A percentile compares a stretch with the other conserved stretches of the same genome.
Evolutionary conservation across 805 yeast genomes (phyloP).

Genomic region (Saturnispora serradocipensis): DNA sequence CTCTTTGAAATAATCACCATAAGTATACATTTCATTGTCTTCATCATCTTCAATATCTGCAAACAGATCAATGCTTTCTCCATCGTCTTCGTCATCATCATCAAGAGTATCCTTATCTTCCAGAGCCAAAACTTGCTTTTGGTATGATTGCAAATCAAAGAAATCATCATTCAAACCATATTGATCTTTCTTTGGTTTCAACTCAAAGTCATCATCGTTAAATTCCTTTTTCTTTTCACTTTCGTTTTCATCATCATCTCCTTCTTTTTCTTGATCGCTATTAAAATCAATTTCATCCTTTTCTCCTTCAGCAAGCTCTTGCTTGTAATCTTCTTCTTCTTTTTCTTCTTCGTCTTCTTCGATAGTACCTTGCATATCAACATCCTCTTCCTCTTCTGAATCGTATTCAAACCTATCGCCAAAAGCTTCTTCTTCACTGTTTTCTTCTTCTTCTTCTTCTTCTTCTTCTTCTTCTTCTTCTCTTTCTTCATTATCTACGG

Average conservation of each 20-base stretch:
- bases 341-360: constrained; percentile 21
- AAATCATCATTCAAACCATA: constrained; percentile 75
- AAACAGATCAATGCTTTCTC: constrained; percentile 40
- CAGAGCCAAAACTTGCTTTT: constrained; percentile 21
- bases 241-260: constrained; percentile 25
- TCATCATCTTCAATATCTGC: constrained; percentile 41
- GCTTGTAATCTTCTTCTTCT: constrained; percentile 24
- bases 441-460: constrained; percentile 23
- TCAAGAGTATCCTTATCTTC: constrained; percentile 33
- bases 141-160: constrained; percentile 74
- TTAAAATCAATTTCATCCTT: constrained; percentile 20
- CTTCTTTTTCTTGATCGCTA: constrained; percentile 25
- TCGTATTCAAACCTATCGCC: constrained; percentile 22
- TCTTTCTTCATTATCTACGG: constrained; percentile 19
- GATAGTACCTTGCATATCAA: constrained; percentile 8
- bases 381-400: constrained; percentile 21
- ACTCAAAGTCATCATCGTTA: constrained; percentile 15
- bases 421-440: constrained; percentile 22
- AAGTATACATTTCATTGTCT: constrained; percentile 39
- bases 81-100: constrained; percentile 38
- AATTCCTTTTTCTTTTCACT: background rate
- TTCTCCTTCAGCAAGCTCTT: constrained; percentile 21
- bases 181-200: constrained; percentile 27
- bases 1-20: constrained; percentile 56
- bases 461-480: constrained; percentile 25